phyloP scores from a whole-genome alignment of 805 yeast genomes.

The Metschnikowia kofuensis region DNA sequence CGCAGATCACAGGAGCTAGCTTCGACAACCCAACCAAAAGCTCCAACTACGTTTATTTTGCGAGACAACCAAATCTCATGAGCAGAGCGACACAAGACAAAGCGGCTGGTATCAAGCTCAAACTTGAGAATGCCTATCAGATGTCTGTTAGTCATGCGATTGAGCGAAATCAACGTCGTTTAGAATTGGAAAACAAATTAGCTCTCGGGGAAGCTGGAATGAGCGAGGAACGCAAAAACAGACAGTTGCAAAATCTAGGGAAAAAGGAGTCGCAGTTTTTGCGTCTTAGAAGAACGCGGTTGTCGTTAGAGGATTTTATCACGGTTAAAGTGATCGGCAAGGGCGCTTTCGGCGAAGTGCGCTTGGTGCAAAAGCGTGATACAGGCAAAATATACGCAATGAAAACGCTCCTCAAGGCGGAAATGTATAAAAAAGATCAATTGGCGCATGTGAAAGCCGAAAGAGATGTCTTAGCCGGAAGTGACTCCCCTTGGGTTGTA shows the following conservation, averaged over 20 bases:
- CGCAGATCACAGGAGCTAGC: constrained; percentile 3
- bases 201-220: constrained; percentile 56
- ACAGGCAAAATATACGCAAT: constrained; percentile 90
- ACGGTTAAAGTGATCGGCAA: constrained; percentile 91
- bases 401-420: constrained; percentile 87
- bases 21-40: constrained; percentile 2
- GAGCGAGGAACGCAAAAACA: constrained; percentile 79
- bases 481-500: constrained; percentile 87
- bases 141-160: constrained; percentile 88
- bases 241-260: constrained; percentile 81
- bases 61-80: constrained; percentile 76
- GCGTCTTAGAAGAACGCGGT: constrained; percentile 78
- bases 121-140: constrained; percentile 80
- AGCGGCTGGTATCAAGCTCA: constrained; percentile 79
- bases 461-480: constrained; percentile 89
- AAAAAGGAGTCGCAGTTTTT: constrained; percentile 84
- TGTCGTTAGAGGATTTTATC: constrained; percentile 77
- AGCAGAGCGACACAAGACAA: constrained; percentile 75
- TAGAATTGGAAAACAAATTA: constrained; percentile 74
- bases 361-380: constrained; percentile 89
- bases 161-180: constrained; percentile 90
- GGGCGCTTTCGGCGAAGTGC: constrained; percentile 97
- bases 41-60: constrained; percentile 54
- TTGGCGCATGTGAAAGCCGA: constrained; percentile 94
- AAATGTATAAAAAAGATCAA: constrained; percentile 93